Evolutionary conservation across 805 yeast genomes (phyloP), one percentile per base, ranked within the genome.

Genomic region (Saturnispora hagleri): DNA sequence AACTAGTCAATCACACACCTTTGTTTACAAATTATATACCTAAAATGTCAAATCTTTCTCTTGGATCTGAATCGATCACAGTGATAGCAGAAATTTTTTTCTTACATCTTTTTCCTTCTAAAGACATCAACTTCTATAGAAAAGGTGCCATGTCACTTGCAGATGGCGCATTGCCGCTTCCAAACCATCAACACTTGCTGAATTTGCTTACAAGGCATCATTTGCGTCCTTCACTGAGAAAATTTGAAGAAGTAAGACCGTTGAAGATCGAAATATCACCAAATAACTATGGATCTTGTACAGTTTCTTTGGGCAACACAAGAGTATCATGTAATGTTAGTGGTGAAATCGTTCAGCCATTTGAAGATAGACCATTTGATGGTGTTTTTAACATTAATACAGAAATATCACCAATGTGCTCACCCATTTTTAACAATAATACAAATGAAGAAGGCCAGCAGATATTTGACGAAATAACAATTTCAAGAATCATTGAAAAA

Each of bases 331-430:
- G 80, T 3, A 74, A 87, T 51, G 82, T 91, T 5, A 80, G 89
- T 17, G 85, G 95, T 10, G 83, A 80, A 49, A 81, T 93, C 13
- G 75, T 79, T 4, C 77, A 79, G 53, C 99, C 99, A 0, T 84
- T 76, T 56, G 96, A 89, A 47, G 95, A 90, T 58, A 75, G 96
- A 51, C 97, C 97, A 0, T 91, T 88, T 64, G 99, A 93, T 67
- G 99, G 99, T 1, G 61, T 86, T 3, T 89, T 93, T 64, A 73
- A 77, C 24, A 89, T 93, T 13, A 79, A 85, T 47, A 86, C 96
- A 2, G 98, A 93, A 61, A 80, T 87, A 43, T 79, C 89, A 20
- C 87, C 97, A 15, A 84, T 91, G 89, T 96, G 97, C 1, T 82
- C 89, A 5, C 84, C 95, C 1, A 74, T 80, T 58, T 89, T 89